Conservation (phyloP, 2,329 filamentous ascomycete species). For the Microcyclospora pomicola region DNA sequence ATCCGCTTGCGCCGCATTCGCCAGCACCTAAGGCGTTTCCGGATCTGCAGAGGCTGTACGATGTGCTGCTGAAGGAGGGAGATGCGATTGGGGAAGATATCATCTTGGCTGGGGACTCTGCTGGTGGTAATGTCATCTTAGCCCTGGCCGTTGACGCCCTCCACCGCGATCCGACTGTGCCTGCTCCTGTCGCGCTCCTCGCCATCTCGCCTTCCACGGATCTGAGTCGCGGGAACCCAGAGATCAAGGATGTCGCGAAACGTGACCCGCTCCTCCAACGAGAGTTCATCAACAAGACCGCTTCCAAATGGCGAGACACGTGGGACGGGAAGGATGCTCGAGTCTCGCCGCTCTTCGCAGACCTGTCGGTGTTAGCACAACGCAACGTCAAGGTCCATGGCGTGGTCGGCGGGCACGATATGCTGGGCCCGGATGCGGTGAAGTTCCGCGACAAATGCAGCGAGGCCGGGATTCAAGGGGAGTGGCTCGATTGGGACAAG, state of each 20-base stretch:
- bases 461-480: slow-evolving; percentile 31
- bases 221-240: slow-evolving; percentile 32
- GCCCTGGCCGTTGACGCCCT: slow-evolving; percentile 28
- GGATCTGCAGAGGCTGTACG: slow-evolving; percentile 33
- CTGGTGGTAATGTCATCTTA: slow-evolving; percentile 41
- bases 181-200: slow-evolving; percentile 26
- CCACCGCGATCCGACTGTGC: slow-evolving; percentile 15
- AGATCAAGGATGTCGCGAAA: slow-evolving; percentile 27
- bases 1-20: slow-evolving; percentile 41
- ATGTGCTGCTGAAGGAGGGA: slow-evolving; percentile 27
- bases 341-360: slow-evolving; percentile 36
- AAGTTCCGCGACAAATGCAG: slow-evolving; percentile 34
- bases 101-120: slow-evolving; percentile 41
- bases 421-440: slow-evolving; percentile 40
- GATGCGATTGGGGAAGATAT: slow-evolving; percentile 28
- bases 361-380: slow-evolving; percentile 27
- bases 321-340: slow-evolving; percentile 31
- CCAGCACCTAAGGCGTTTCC: slow-evolving; percentile 38
- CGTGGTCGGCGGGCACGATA: slow-evolving; percentile 38
- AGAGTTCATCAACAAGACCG: slow-evolving; percentile 28
- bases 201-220: slow-evolving; percentile 38
- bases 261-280: slow-evolving; percentile 35
- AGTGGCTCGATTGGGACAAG: slow-evolving; percentile 46
- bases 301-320: slow-evolving; percentile 28
- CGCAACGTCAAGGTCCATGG: slow-evolving; percentile 37